A percentile compares a stretch with the other conserved stretches of the same genome.
phyloP scores from a whole-genome alignment of 2,329 filamentous ascomycete species.

The Ophiocordyceps australis region DNA sequence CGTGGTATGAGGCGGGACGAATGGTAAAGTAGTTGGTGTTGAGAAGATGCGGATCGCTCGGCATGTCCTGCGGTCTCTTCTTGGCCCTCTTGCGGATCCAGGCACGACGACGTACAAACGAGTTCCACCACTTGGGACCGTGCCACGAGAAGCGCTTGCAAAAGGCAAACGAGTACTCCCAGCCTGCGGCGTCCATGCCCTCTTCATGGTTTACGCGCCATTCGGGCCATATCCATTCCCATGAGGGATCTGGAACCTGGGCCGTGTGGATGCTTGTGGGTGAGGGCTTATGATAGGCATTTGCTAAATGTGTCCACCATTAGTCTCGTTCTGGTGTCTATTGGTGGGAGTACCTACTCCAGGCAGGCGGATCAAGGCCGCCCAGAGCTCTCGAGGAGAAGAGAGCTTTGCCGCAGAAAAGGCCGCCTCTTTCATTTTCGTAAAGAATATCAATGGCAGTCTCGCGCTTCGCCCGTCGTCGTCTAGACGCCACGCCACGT shows the following conservation, averaged over 20 bases:
- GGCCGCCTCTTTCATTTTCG: conserved; percentile 85
- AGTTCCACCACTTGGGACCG: conserved; percentile 79
- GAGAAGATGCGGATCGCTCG: conserved; percentile 43
- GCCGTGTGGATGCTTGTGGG: conserved; percentile 62
- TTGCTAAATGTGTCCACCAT: conserved; percentile 23
- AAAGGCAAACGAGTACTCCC: conserved; percentile 93
- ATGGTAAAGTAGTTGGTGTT: conserved; percentile 70
- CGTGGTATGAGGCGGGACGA: conserved; percentile 29
- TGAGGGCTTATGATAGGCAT: conserved; percentile 39
- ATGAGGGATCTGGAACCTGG: conserved; percentile 84
- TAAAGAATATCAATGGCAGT: conserved; percentile 72
- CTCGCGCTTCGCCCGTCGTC: conserved; percentile 20
- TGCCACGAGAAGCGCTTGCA: conserved; percentile 65
- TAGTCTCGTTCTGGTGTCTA: neutral
- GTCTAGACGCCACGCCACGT: conserved; percentile 16
- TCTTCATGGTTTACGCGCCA: conserved; percentile 55
- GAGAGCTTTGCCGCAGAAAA: conserved; percentile 75
- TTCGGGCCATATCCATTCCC: conserved; percentile 68
- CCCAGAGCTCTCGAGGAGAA: conserved; percentile 78
- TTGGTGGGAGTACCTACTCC: conserved; percentile 28
- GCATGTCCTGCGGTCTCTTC: conserved; percentile 23
- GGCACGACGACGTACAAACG: conserved; percentile 74
- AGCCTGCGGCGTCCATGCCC: conserved; percentile 68
- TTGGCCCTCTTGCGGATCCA: conserved; percentile 75
- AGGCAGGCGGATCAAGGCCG: conserved; percentile 68